Evolutionary conservation across 169 alveolate species (phyloP).

Genomic region (Eimeria falciformis): DNA sequence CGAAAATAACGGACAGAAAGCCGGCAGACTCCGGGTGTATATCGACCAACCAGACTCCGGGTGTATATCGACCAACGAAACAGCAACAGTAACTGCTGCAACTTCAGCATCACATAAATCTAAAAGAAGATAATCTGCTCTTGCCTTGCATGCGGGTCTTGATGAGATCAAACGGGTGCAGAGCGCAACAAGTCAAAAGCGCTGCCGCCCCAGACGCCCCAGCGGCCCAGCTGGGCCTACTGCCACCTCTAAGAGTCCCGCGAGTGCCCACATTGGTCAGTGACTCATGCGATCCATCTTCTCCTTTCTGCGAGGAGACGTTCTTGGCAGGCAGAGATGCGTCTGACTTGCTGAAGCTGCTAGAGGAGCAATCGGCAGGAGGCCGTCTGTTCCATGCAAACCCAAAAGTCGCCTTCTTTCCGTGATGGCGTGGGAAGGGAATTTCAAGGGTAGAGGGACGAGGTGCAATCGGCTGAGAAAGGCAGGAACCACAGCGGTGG

Average conservation of each 20-base stretch:
- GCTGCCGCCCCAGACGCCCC: constrained; percentile 79
- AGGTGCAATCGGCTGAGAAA: no score
- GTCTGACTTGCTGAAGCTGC: background rate
- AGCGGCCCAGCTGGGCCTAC: constrained; percentile 45
- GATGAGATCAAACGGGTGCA: constrained; percentile 79
- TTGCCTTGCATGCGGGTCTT: constrained; percentile 78
- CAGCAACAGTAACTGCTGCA: background rate
- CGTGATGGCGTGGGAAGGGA: no score
- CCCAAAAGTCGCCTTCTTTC: no score
- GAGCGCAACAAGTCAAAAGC: constrained; percentile 68
- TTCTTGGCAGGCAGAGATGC: background rate
- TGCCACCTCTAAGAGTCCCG: constrained; percentile 4
- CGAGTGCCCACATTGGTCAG: background rate
- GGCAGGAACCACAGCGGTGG: no score
- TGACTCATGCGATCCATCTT: background rate
- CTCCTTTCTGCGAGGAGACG: background rate
- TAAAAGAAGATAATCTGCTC: background rate
- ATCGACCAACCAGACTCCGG: background rate
- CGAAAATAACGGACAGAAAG: background rate
- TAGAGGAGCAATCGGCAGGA: background rate
- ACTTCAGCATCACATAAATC: background rate
- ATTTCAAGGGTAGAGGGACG: no score
- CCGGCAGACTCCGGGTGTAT: background rate
- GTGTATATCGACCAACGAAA: background rate
- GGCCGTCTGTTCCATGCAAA: background rate